Evolutionary conservation across 257 asterid species (phyloP).

Genomic region (Coffea canephora): DNA sequence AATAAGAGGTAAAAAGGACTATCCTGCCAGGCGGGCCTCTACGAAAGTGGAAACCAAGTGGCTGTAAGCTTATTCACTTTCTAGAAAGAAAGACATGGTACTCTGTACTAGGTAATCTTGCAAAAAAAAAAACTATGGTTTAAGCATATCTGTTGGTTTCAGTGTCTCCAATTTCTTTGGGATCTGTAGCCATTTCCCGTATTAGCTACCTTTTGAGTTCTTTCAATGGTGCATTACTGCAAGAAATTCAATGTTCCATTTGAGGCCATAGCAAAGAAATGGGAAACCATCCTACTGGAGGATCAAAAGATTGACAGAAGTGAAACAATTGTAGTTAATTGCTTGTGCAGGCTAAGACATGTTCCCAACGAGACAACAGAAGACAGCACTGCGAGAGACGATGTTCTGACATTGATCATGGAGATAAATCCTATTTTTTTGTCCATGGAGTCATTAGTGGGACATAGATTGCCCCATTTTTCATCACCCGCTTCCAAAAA

Average conservation of each 20-base stretch:
- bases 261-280: conserved; percentile 30
- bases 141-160: too few relatives aligned
- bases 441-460: conserved; percentile 38
- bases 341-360: conserved; percentile 34
- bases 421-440: conserved; percentile 30
- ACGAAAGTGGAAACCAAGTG: too few relatives aligned
- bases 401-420: conserved; percentile 31
- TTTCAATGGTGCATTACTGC: conserved; percentile 11
- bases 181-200: too few relatives aligned
- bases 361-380: conserved; percentile 26
- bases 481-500: conserved; percentile 20
- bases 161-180: too few relatives aligned
- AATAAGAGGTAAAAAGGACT: too few relatives aligned
- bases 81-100: too few relatives aligned
- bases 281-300: conserved; percentile 29
- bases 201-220: too few relatives aligned
- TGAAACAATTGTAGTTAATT: conserved; percentile 29
- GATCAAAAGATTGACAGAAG: conserved; percentile 29
- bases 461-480: conserved; percentile 25
- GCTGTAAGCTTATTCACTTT: too few relatives aligned
- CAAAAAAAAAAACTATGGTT: too few relatives aligned
- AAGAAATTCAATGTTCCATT: conserved; percentile 36
- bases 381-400: conserved; percentile 25
- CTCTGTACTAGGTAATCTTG: too few relatives aligned
- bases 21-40: too few relatives aligned